A percentile compares a stretch with the other conserved stretches of the same genome.
phyloP scores from a whole-genome alignment of 257 asterid species.

The Echites panduratus region DNA sequence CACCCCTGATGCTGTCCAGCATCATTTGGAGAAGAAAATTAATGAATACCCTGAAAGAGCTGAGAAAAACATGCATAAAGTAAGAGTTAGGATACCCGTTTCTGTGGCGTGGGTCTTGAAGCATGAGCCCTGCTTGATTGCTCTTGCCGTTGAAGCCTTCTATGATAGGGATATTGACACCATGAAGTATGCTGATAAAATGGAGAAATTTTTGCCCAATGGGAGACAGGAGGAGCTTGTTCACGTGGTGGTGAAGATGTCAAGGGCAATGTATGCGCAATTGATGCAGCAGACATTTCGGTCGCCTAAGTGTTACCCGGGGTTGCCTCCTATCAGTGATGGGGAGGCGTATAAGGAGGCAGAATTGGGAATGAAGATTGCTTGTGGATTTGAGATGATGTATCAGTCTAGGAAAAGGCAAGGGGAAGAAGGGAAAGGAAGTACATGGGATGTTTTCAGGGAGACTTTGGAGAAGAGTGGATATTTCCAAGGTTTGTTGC shows the following conservation, averaged over 20 bases:
- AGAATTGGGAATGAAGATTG: conserved; percentile 82
- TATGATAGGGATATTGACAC: conserved; percentile 86
- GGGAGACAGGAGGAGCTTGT: conserved; percentile 74
- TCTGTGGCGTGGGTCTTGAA: conserved; percentile 74
- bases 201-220: conserved; percentile 64
- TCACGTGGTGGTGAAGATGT: conserved; percentile 61
- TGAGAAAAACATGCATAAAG: conserved; percentile 53
- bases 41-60: conserved; percentile 65
- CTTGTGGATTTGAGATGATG: conserved; percentile 95
- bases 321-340: conserved; percentile 61
- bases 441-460: conserved; percentile 78
- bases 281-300: conserved; percentile 77
- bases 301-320: conserved; percentile 73
- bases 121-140: conserved; percentile 59
- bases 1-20: conserved; percentile 60
- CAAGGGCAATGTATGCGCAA: conserved; percentile 95
- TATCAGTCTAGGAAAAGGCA: conserved; percentile 72
- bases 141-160: conserved; percentile 80
- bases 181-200: conserved; percentile 71
- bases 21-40: conserved; percentile 54
- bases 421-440: conserved; percentile 83
- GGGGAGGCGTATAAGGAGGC: conserved; percentile 60
- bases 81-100: conserved; percentile 60
- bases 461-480: conserved; percentile 67
- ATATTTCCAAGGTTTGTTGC: conserved; percentile 69